A percentile compares a stretch with the other conserved stretches of the same genome.
Conservation (phyloP, 75 land plant genomes). For the Pinus taeda region DNA sequence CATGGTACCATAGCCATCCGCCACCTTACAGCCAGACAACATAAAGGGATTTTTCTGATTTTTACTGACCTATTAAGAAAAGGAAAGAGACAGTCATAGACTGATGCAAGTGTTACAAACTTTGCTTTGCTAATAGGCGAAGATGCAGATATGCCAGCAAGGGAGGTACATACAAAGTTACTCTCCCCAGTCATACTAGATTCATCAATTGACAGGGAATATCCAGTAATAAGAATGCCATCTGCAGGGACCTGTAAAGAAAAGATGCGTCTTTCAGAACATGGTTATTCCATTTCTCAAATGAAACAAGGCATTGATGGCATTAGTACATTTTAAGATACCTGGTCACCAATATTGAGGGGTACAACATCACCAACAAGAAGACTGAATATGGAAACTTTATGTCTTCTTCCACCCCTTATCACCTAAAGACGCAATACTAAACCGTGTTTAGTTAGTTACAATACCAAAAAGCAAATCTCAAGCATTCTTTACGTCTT, state of each 20-base stretch:
- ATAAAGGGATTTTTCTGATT: conserved; percentile 64
- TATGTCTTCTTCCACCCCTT: conserved; percentile 67
- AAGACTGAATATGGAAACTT: conserved; percentile 70
- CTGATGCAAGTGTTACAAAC: not conserved
- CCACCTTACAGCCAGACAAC: conserved; percentile 85
- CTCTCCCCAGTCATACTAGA: conserved; percentile 88
- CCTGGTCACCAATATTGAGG: conserved; percentile 83
- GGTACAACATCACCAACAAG: conserved; percentile 86
- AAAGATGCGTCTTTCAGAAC: not conserved
- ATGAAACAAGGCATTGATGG: not conserved
- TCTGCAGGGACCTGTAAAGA: conserved; percentile 73
- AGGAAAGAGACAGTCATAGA: conserved; percentile 8
- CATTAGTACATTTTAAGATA: conserved; percentile 7
- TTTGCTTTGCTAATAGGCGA: not conserved
- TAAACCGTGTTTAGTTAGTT: not conserved
- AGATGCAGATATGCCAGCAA: not conserved
- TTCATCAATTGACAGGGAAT: conserved; percentile 76
- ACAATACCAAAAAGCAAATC: too few relatives aligned
- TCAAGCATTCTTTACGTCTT: conserved; percentile 22
- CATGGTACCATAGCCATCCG: conserved; percentile 80
- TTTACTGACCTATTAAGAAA: conserved; percentile 46
- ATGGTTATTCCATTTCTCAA: not conserved
- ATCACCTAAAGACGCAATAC: conserved; percentile 34
- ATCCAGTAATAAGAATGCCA: conserved; percentile 67
- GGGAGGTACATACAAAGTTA: conserved; percentile 45